phyloP scores from a whole-genome alignment of 805 yeast species.

The Candida ponderosae region DNA sequence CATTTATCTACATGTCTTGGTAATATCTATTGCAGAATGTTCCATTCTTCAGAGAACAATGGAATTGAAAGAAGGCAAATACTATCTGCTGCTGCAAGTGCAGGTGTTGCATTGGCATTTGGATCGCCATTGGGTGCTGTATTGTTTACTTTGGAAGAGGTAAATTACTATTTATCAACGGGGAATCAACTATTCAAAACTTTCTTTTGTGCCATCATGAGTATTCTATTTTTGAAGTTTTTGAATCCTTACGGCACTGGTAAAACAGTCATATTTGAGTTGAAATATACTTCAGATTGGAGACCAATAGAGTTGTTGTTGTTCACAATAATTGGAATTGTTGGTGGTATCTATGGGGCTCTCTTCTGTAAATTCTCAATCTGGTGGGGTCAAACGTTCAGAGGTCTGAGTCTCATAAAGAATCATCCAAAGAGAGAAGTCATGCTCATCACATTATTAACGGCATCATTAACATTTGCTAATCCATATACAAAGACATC shows the following conservation, averaged over 20 bases:
- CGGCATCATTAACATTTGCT: conserved; percentile 39
- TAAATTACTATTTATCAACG: conserved; percentile 41
- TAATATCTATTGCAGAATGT: conserved; percentile 39
- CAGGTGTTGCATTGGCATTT: conserved; percentile 55
- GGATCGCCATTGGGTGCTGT: conserved; percentile 58
- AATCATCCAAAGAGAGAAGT: conserved; percentile 38
- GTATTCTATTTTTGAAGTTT: conserved; percentile 43
- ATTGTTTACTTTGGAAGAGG: conserved; percentile 48
- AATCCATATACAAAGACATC: conserved; percentile 43
- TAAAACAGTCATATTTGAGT: conserved; percentile 46
- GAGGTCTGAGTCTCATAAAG: conserved; percentile 25
- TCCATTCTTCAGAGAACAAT: conserved; percentile 36
- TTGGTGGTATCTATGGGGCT: conserved; percentile 50
- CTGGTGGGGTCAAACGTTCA: conserved; percentile 32
- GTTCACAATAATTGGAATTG: conserved; percentile 39
- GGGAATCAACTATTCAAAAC: conserved; percentile 46
- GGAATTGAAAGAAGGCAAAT: conserved; percentile 45
- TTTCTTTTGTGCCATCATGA: conserved; percentile 47
- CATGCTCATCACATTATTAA: conserved; percentile 32
- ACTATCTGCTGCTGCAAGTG: conserved; percentile 47
- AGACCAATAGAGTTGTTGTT: conserved; percentile 36
- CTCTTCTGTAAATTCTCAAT: conserved; percentile 35
- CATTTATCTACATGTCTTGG: conserved; percentile 55
- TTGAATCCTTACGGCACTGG: conserved; percentile 55
- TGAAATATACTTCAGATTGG: conserved; percentile 45